phyloP scores from a whole-genome alignment of 192 early-diverging fungal genomes.

The Martensiomyces pterosporus region DNA sequence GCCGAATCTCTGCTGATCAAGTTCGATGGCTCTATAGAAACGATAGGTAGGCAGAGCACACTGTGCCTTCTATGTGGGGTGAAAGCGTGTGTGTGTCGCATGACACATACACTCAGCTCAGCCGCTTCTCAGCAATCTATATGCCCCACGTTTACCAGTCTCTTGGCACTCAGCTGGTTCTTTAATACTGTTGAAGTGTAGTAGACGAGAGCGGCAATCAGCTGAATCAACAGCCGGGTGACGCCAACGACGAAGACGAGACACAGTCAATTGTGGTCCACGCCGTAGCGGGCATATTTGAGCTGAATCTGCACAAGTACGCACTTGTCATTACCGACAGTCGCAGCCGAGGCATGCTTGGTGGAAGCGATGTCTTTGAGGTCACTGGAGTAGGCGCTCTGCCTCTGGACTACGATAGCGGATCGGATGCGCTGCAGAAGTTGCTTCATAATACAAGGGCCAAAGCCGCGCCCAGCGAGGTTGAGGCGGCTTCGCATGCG shows the following conservation, averaged over 20 bases:
- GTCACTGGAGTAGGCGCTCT: constrained; percentile 17
- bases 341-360: constrained; percentile 22
- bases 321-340: constrained; percentile 33
- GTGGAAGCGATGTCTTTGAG: constrained; percentile 24
- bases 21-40: constrained; percentile 17
- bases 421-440: constrained; percentile 8
- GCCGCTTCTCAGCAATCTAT: no score
- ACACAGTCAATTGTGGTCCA: constrained; percentile 13
- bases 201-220: not conserved
- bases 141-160: no score
- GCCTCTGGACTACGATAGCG: constrained; percentile 23
- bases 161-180: no score
- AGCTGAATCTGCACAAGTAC: constrained; percentile 26
- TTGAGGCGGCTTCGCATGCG: not conserved
- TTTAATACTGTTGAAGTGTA: no score
- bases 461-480: not conserved
- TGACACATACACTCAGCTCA: no score
- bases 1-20: constrained; percentile 14
- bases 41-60: constrained; percentile 13
- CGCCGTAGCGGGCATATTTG: constrained; percentile 29
- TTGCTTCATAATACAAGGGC: constrained; percentile 3
- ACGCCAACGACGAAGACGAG: not conserved
- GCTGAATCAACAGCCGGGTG: not conserved
- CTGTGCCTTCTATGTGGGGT: not conserved
- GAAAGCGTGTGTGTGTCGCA: no score